Evolutionary conservation across 345 rosid species (phyloP), one percentile per base, ranked within the genome.

Genomic region (Linum lewisii): DNA sequence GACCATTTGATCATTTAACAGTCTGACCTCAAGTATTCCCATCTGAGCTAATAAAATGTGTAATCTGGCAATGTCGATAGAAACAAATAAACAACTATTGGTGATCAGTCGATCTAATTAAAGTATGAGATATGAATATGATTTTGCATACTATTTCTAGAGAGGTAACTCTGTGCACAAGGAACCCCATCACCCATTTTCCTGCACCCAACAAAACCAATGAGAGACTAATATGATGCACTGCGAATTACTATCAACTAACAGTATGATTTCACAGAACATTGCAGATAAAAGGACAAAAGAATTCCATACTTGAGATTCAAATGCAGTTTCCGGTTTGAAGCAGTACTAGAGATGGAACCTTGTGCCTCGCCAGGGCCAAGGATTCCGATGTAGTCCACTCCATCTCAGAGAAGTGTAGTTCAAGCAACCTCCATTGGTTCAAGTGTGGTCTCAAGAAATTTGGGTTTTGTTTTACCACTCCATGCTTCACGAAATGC

Each of bases 121-220:
- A n/a, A n/a, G n/a, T n/a, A n/a, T n/a, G n/a, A 26, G 50, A 23
- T 23, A 25, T 0, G 16, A 57, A 54, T n/a, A n/a, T n/a, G 19
- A 23, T 47, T 34, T 16, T 32, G 14, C 15, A 38, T 74, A 82
- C 97, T 70, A 89, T 78, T 65, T 81, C 85, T 22, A 75, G 70
- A 25, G 76, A 63, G 72, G 69, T 64, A 61, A 89, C 81, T 79
- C 83, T 77, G 59, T 86, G 94, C 34, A 88, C 87, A 73, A 88
- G 91, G 73, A 86, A 81, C n/a, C 44, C 95, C 87, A 73, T 80
- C 75, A 20, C 50, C 78, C 67, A 67, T 66, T 64, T 73, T 81
- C 49, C 89, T 84, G 80, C 45, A 55, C 62, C 21, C 51, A 37
- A 19, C 32, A 44, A 62, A 44, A 6, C 37, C 54, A 16, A 26